A percentile compares a stretch with the other conserved stretches of the same genome.
These are phyloP conservation scores for Neurospora sublineolata DNA, from an alignment of 495 filamentous ascomycete species.

Conservation along the genomic window DNA sequence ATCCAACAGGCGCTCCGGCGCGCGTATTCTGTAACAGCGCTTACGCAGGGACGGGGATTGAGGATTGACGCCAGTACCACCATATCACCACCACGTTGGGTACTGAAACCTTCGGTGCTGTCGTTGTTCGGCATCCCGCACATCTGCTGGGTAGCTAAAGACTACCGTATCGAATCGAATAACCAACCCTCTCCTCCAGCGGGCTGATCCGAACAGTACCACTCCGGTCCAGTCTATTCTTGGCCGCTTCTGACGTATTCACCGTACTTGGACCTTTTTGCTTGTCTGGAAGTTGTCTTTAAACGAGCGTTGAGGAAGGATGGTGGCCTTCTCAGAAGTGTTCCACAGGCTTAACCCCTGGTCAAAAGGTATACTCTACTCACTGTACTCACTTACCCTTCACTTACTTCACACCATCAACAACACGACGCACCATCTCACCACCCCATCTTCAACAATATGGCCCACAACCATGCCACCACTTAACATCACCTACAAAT, in stretches of 20 bases:
- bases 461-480: background rate
- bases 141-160: background rate
- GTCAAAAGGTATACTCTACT: slow-evolving; percentile 11
- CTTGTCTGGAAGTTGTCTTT: background rate
- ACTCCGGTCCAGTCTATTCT: background rate
- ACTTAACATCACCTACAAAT: background rate
- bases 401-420: background rate
- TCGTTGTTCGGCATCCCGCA: background rate
- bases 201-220: background rate
- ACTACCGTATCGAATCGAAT: background rate
- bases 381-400: background rate
- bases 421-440: no score
- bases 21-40: background rate
- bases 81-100: background rate
- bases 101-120: background rate
- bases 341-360: slow-evolving; percentile 19
- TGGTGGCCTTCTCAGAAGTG: slow-evolving; percentile 12
- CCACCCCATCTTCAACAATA: no score
- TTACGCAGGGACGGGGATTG: background rate
- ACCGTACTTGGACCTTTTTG: background rate
- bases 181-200: background rate
- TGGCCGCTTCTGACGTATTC: background rate
- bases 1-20: background rate
- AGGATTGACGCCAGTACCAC: background rate
- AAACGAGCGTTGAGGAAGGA: slow-evolving; percentile 1